Conservation (phyloP, 2,329 filamentous ascomycete genomes). For the Trichoderma harzianum region DNA sequence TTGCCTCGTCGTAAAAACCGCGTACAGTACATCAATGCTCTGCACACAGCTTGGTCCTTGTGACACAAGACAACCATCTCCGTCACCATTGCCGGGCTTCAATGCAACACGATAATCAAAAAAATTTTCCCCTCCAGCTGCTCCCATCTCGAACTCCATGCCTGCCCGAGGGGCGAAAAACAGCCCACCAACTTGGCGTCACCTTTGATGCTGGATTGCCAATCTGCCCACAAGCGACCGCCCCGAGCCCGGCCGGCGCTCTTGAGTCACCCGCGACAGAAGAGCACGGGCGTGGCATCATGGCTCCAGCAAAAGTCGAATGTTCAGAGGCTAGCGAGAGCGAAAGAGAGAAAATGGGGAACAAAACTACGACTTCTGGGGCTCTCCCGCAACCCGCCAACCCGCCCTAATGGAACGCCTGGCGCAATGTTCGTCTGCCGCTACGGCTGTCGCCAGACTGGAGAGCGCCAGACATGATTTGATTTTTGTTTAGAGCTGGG, state of each 20-base stretch:
- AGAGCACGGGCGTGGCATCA: conserved; percentile 15
- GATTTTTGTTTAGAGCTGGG: conserved; percentile 1
- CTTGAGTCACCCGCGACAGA: conserved; percentile 17
- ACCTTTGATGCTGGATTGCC: background rate
- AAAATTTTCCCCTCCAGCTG: background rate
- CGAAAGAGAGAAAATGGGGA: background rate
- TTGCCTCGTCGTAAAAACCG: background rate
- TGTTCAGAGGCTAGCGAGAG: conserved; percentile 4
- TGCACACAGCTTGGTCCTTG: background rate
- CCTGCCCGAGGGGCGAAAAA: conserved; percentile 19
- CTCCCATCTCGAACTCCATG: background rate
- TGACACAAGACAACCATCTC: background rate
- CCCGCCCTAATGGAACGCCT: background rate
- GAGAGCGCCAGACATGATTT: background rate
- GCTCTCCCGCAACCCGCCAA: background rate
- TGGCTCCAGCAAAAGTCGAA: conserved; percentile 12
- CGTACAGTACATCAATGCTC: background rate
- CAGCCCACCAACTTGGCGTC: conserved; percentile 16
- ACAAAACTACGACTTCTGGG: background rate
- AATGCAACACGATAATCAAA: background rate
- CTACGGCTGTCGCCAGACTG: background rate
- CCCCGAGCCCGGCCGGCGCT: conserved; percentile 3
- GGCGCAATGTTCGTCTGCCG: conserved; percentile 10
- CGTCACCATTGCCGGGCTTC: background rate
- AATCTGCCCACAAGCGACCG: conserved; percentile 14